Evolutionary conservation across 768 basidiomycete genomes (phyloP), one percentile per base, ranked within the genome.

Genomic region (Hericium erinaceus): DNA sequence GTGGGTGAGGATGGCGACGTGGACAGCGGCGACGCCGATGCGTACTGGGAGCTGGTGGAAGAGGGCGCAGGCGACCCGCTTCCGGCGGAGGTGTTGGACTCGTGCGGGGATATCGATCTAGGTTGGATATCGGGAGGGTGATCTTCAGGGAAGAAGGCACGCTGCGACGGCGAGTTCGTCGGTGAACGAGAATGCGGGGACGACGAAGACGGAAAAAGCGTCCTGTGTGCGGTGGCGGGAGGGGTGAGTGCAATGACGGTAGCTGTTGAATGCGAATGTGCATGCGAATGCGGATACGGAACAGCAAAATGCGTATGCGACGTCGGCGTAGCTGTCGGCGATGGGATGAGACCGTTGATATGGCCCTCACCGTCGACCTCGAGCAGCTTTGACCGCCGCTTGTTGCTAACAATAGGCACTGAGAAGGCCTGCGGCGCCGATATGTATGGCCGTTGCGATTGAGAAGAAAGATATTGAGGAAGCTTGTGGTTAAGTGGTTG

Each of bases 41-140:
- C 54, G 4, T 70, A 69, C 56, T 69, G 70, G 28, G 70, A 83
- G 52, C 82, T 83, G 9, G 74, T 72, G 37, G 82, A 84, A 10
- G 84, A 83, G 33, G 80, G 77, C 6, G 80, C 74, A 16, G 86
- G 82, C 4, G 82, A 82, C 55, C 74, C 80, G 38, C 77, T 79
- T 15, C 73, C 73, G 4, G 77, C 80, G 12, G 75, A 70, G 9
- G 41, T 44, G 16, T 15, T 44, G 41, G 69, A 69, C 33, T 68
- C 68, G 38, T 61, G 67, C 3, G 70, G 68, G 11, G 70, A 69
- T 6, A 58, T 15, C 10, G 66, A 59, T 22, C 65, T 59, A 11
- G 50, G 28, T 44, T 52, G 55, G 26, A 51, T 15, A n/a, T 50
- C 55, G 39, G 60, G 58, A 26, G 59, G 16, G 52, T 52, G 37